Evolutionary conservation across 2,329 filamentous ascomycete species (phyloP).

Genomic region (Xylariaceae sp.): DNA sequence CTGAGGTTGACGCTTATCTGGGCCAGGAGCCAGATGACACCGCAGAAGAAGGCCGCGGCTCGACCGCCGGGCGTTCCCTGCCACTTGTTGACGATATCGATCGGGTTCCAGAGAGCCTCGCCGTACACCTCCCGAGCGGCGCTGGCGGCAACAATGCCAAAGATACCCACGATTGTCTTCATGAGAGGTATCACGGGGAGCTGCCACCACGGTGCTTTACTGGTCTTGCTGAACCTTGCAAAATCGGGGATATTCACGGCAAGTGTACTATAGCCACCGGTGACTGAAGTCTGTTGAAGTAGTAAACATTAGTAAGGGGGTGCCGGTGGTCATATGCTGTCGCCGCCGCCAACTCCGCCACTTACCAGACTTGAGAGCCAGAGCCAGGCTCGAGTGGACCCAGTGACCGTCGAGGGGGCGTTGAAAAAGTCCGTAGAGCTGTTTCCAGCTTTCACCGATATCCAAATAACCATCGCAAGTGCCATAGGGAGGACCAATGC

Average conservation of each 20-base stretch:
- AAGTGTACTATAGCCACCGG: conserved; percentile 39
- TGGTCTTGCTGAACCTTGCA: conserved; percentile 29
- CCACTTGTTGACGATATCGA: conserved; percentile 37
- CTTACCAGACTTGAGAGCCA: conserved; percentile 20
- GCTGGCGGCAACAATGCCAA: conserved; percentile 40
- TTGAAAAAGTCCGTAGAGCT: conserved; percentile 35
- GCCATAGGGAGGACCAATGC: conserved; percentile 40
- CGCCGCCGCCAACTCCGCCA: too few species aligned
- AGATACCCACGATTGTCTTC: conserved; percentile 36
- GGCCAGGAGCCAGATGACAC: conserved; percentile 31
- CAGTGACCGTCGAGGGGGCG: conserved; percentile 34
- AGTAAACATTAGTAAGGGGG: conserved; percentile 1
- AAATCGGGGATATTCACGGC: conserved; percentile 42
- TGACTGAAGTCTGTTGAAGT: conserved; percentile 25
- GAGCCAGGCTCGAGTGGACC: conserved; percentile 21
- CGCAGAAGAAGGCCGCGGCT: conserved; percentile 25
- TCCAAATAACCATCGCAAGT: conserved; percentile 50
- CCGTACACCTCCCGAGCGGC: conserved; percentile 38
- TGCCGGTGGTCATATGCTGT: neutral
- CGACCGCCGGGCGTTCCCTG: conserved; percentile 20
- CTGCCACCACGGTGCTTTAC: conserved; percentile 37
- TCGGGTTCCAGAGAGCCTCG: conserved; percentile 40
- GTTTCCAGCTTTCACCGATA: conserved; percentile 39
- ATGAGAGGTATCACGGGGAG: conserved; percentile 40
- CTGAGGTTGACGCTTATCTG: conserved; percentile 23